These are phyloP conservation scores for Monilinia fructicola DNA, from an alignment of 2,329 filamentous ascomycete genomes.

Conservation along the genomic window DNA sequence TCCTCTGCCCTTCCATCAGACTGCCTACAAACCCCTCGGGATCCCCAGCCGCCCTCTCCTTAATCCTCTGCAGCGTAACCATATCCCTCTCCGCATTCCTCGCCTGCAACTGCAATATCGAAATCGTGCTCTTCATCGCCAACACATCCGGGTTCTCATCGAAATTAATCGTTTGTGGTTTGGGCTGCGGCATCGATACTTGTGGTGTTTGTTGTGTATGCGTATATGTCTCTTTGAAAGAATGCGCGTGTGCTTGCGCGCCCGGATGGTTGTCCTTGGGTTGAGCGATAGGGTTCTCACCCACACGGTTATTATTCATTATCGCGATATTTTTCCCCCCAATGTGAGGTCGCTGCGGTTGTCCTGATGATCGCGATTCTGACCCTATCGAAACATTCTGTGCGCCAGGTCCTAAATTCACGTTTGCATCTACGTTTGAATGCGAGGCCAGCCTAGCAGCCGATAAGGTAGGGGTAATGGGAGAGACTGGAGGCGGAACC, in stretches of 20 bases:
- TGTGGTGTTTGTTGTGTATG: slow-evolving; percentile 48
- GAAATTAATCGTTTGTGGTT: slow-evolving; percentile 55
- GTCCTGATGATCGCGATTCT: background rate
- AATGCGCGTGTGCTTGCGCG: slow-evolving; percentile 30
- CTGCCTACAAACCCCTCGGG: slow-evolving; percentile 72
- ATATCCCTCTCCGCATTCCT: slow-evolving; percentile 77
- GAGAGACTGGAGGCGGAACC: slow-evolving; percentile 37
- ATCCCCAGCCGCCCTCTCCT: slow-evolving; percentile 66
- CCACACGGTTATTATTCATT: slow-evolving; percentile 7
- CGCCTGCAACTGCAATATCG: slow-evolving; percentile 82
- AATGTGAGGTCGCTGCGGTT: background rate
- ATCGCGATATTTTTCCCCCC: slow-evolving; percentile 15
- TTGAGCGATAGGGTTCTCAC: background rate
- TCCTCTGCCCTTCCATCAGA: slow-evolving; percentile 61
- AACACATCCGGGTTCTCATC: slow-evolving; percentile 79
- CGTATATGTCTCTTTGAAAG: slow-evolving; percentile 41
- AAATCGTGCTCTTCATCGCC: slow-evolving; percentile 80
- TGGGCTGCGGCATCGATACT: slow-evolving; percentile 43
- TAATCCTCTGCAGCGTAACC: slow-evolving; percentile 65
- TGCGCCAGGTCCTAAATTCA: background rate
- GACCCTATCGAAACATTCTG: background rate
- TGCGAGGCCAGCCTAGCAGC: slow-evolving; percentile 29
- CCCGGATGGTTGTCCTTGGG: slow-evolving; percentile 10
- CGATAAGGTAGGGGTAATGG: slow-evolving; percentile 37
- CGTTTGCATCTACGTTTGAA: background rate